Percentiles rank a stretch among this genome's conserved stretches.
Evolutionary conservation across 2,329 filamentous ascomycete genomes (phyloP).

Genomic region (Bipolaris victoriae): DNA sequence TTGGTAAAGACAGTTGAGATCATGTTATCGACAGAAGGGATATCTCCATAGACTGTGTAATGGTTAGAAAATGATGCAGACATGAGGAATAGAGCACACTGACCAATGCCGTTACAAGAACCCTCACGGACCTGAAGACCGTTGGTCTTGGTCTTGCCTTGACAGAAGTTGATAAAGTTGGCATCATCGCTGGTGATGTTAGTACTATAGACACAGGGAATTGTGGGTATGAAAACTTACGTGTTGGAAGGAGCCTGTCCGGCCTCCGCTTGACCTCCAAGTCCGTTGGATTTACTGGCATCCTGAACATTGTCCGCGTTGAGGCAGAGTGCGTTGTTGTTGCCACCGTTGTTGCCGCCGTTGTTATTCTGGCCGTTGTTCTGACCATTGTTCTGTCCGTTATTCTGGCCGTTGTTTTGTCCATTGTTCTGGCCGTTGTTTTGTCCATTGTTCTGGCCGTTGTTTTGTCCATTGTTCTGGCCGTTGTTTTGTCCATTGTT

Average conservation of each 20-base stretch:
- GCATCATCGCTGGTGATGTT: slow-evolving; percentile 50
- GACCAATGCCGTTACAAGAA: slow-evolving; percentile 63
- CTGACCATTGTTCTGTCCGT: slow-evolving; percentile 13
- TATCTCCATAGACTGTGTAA: slow-evolving; percentile 60
- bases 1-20: slow-evolving; percentile 60
- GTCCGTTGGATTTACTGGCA: slow-evolving; percentile 51
- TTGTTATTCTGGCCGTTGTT: slow-evolving; percentile 17
- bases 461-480: slow-evolving; percentile 21
- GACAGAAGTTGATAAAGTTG: slow-evolving; percentile 68
- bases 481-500: slow-evolving; percentile 13
- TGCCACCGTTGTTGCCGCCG: slow-evolving; percentile 17
- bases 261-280: slow-evolving; percentile 44
- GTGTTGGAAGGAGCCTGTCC: slow-evolving; percentile 56
- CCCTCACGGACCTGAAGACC: slow-evolving; percentile 58
- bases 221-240: slow-evolving; percentile 37
- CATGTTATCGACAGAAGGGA: slow-evolving; percentile 60
- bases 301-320: slow-evolving; percentile 52
- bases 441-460: slow-evolving; percentile 15
- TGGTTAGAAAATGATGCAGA: not conserved
- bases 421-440: slow-evolving; percentile 15
- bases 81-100: slow-evolving; percentile 14
- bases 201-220: not conserved
- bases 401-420: slow-evolving; percentile 22
- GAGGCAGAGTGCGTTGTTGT: slow-evolving; percentile 39
- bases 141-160: slow-evolving; percentile 61